phyloP scores from a whole-genome alignment of 208 protist species.

The Porcisia hertigi region DNA sequence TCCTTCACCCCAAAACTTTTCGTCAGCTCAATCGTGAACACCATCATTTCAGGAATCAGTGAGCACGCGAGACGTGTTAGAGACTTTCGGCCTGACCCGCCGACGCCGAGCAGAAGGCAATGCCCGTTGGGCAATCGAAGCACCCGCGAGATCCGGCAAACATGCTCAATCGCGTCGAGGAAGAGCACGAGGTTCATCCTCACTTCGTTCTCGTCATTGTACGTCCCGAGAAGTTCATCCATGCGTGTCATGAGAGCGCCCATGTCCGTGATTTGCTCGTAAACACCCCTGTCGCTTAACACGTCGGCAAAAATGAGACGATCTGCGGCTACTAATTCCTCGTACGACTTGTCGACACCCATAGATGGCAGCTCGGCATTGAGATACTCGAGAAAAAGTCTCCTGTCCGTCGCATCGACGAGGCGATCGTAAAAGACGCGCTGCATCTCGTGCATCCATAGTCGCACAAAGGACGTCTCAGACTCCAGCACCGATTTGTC shows the following conservation, averaged over 20 bases:
- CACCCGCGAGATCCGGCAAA: constrained; percentile 95
- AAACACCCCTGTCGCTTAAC: constrained; percentile 75
- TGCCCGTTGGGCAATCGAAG: constrained; percentile 95
- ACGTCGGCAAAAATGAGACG: constrained; percentile 96
- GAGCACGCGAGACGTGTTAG: constrained; percentile 95
- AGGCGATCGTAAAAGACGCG: constrained; percentile 96
- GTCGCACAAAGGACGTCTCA: constrained; percentile 61
- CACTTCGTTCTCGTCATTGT: constrained; percentile 94
- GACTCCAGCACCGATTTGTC: constrained; percentile 71
- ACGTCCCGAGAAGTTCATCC: constrained; percentile 86
- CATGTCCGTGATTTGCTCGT: constrained; percentile 93
- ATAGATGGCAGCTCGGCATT: constrained; percentile 65
- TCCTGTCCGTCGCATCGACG: constrained; percentile 87
- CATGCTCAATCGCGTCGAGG: constrained; percentile 96
- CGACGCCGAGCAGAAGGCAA: constrained; percentile 96
- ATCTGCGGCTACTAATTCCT: constrained; percentile 56
- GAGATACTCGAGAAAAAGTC: constrained; percentile 75
- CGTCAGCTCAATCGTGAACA: constrained; percentile 96
- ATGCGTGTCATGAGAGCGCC: constrained; percentile 63
- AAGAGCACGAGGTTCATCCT: constrained; percentile 97
- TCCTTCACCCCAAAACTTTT: constrained; percentile 97
- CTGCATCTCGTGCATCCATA: constrained; percentile 97
- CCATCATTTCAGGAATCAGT: constrained; percentile 92
- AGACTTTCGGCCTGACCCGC: constrained; percentile 96
- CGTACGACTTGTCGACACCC: constrained; percentile 65